Conservation (phyloP, 108 stramenopile genomes). For the Skeletonema marinoi region DNA sequence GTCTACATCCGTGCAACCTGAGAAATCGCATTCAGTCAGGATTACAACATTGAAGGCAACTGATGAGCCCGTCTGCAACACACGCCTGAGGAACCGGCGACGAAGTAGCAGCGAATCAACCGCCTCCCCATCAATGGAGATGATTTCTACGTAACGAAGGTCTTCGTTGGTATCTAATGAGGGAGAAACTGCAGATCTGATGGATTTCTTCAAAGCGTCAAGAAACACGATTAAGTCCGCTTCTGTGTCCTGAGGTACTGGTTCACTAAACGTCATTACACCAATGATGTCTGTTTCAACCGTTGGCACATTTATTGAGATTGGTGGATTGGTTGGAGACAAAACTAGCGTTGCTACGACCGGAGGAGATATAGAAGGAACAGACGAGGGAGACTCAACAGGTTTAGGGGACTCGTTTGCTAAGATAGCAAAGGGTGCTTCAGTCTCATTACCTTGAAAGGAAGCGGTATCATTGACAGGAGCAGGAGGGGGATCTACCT, state of each 20-base stretch:
- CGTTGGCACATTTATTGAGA: neutral
- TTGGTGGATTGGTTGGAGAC: neutral
- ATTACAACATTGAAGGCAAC: neutral
- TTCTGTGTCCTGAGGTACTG: neutral
- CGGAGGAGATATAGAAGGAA: neutral
- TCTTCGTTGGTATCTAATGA: neutral
- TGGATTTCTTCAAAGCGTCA: neutral
- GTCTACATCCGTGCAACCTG: neutral
- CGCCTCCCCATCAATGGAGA: neutral
- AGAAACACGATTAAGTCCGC: neutral
- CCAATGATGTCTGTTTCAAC: neutral
- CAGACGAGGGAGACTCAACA: neutral
- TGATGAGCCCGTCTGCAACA: neutral
- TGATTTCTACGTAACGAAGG: neutral
- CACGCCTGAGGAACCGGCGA: neutral
- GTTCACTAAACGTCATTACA: neutral
- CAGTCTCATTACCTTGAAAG: neutral
- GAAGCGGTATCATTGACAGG: neutral
- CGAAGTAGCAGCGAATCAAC: neutral
- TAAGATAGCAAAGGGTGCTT: neutral
- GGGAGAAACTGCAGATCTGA: neutral
- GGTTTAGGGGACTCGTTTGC: neutral
- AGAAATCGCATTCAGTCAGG: neutral
- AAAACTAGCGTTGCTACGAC: neutral
- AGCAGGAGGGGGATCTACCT: neutral